Conservation (phyloP, 768 basidiomycete genomes). For the Termitomyces sp. region DNA sequence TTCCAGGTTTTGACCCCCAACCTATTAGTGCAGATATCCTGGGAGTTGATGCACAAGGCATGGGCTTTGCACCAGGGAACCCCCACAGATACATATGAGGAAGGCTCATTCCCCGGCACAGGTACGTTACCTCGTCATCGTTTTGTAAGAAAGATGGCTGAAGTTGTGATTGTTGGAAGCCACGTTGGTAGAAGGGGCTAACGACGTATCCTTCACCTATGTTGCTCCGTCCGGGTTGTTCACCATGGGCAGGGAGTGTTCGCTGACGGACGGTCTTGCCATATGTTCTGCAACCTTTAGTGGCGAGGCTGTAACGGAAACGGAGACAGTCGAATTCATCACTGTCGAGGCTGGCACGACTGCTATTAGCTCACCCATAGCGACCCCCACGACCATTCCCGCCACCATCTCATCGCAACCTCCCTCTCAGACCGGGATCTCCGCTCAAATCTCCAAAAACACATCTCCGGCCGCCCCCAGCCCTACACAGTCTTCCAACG, state of each 20-base stretch:
- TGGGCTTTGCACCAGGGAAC: slow-evolving; percentile 21
- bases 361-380: slow-evolving; percentile 2
- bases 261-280: slow-evolving; percentile 15
- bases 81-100: slow-evolving; percentile 10
- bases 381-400: not conserved
- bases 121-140: slow-evolving; percentile 8
- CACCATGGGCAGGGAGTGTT: slow-evolving; percentile 17
- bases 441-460: slow-evolving; percentile 15
- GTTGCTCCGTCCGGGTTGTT: slow-evolving; percentile 8
- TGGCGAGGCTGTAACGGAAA: slow-evolving; percentile 15
- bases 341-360: slow-evolving; percentile 18
- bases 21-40: slow-evolving; percentile 24
- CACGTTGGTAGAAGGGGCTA: slow-evolving; percentile 23
- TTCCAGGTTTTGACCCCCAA: slow-evolving; percentile 24
- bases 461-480: slow-evolving; percentile 12
- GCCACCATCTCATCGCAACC: slow-evolving; percentile 4
- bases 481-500: slow-evolving; percentile 12
- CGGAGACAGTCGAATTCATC: slow-evolving; percentile 12
- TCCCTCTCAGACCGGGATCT: slow-evolving; percentile 1
- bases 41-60: slow-evolving; percentile 22
- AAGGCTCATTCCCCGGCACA: slow-evolving; percentile 16
- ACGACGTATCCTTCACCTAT: slow-evolving; percentile 19
- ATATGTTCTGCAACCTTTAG: slow-evolving; percentile 18
- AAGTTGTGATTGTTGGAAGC: slow-evolving; percentile 12
- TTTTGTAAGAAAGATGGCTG: not conserved